Evolutionary conservation across 306 rosid genomes (phyloP).

Genomic region (Castanea crenata): DNA sequence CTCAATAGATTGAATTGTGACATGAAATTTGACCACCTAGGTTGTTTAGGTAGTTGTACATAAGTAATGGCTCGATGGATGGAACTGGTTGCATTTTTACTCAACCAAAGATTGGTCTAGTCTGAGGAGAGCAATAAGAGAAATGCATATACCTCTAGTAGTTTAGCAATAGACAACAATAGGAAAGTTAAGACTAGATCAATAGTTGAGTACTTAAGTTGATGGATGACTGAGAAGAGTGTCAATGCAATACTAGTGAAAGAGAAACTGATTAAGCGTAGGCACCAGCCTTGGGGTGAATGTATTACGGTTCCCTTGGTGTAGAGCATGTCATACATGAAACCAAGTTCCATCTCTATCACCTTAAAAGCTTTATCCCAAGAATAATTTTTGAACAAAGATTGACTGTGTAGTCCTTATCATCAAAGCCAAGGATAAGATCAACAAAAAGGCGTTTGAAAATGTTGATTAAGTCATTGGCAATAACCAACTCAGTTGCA

Average conservation of each 20-base stretch:
- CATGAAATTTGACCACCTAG: conserved; percentile 10
- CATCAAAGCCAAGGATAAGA: too few relatives aligned
- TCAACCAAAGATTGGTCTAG: background rate
- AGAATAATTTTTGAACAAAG: background rate
- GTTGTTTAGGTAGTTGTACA: background rate
- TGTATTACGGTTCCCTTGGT: background rate
- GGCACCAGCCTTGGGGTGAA: background rate
- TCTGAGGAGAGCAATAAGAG: background rate
- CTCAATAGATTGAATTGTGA: background rate
- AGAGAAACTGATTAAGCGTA: background rate
- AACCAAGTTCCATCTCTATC: background rate
- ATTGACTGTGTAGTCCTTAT: background rate
- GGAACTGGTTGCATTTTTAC: background rate
- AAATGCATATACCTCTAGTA: background rate
- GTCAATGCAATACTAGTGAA: background rate
- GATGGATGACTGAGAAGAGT: background rate
- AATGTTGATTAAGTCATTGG: too few relatives aligned
- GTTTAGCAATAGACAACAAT: background rate
- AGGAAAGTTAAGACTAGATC: background rate
- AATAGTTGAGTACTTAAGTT: background rate
- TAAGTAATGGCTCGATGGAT: background rate
- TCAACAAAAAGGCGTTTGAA: too few relatives aligned
- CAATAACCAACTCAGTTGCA: too few relatives aligned
- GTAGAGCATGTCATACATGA: conserved; percentile 1
- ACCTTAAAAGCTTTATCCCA: background rate